phyloP scores from a whole-genome alignment of 2,329 filamentous ascomycete species.

The Epichloe coenophiala region DNA sequence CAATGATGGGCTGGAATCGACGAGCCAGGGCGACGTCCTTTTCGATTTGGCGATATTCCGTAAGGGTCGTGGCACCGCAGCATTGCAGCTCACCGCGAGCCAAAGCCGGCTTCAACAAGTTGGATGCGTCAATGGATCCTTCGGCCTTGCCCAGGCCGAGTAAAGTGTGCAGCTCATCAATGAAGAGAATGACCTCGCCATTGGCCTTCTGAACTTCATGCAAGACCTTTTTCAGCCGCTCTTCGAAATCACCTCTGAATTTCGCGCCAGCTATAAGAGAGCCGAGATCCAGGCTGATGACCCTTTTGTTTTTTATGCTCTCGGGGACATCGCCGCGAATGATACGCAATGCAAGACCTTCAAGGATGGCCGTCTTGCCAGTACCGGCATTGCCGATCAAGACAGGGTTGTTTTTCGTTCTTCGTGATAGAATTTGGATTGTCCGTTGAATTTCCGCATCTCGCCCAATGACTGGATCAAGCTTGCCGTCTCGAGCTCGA shows the following conservation, averaged over 20 bases:
- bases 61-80: conserved; percentile 85
- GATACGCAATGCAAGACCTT: conserved; percentile 81
- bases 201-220: conserved; percentile 83
- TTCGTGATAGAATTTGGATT: conserved; percentile 81
- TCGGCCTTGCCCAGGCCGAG: conserved; percentile 89
- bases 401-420: conserved; percentile 93
- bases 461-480: conserved; percentile 91
- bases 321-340: conserved; percentile 88
- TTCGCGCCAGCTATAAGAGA: conserved; percentile 92
- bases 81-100: conserved; percentile 88
- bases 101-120: conserved; percentile 85
- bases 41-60: conserved; percentile 86
- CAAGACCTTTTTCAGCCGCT: conserved; percentile 78
- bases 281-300: conserved; percentile 77
- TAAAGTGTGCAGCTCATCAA: conserved; percentile 86
- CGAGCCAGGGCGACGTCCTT: conserved; percentile 89
- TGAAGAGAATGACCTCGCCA: conserved; percentile 84
- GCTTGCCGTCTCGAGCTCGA: conserved; percentile 71
- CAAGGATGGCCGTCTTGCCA: conserved; percentile 86
- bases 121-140: conserved; percentile 92
- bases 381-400: conserved; percentile 86
- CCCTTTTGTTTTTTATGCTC: conserved; percentile 86
- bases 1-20: conserved; percentile 85
- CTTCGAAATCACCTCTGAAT: conserved; percentile 91
- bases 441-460: conserved; percentile 86